Evolutionary conservation across 1,284 basidiomycete genomes (phyloP).

Genomic region (Singerocomus rubriflavus): DNA sequence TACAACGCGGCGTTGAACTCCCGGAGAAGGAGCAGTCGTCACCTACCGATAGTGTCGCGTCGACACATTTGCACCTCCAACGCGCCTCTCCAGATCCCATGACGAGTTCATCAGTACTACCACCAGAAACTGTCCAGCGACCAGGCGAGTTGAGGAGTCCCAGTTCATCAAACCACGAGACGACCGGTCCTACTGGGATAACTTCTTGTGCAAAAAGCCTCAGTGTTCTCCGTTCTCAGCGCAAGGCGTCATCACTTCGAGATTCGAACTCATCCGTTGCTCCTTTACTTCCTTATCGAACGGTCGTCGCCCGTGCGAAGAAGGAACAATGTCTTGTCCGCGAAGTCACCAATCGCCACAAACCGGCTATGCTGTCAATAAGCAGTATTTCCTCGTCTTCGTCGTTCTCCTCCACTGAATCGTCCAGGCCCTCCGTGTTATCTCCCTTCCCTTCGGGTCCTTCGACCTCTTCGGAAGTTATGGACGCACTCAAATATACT

Average conservation of each 20-base stretch:
- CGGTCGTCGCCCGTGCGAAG: constrained; percentile 27
- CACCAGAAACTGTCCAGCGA: constrained; percentile 8
- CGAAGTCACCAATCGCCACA: constrained; percentile 39
- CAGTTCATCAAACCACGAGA: constrained; percentile 22
- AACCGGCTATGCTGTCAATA: constrained; percentile 46
- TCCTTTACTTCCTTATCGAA: constrained; percentile 36
- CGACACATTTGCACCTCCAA: constrained; percentile 25
- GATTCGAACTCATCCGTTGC: constrained; percentile 32
- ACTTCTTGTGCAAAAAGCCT: constrained; percentile 51
- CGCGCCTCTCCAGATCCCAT: constrained; percentile 18
- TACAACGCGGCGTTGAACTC: constrained; percentile 78
- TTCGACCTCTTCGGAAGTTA: constrained; percentile 60
- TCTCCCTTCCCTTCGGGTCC: constrained; percentile 68
- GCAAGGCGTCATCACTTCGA: constrained; percentile 26
- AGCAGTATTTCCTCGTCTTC: constrained; percentile 67
- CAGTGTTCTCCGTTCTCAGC: constrained; percentile 47
- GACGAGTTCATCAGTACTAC: constrained; percentile 14
- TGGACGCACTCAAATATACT: constrained; percentile 68
- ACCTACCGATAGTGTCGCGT: constrained; percentile 36
- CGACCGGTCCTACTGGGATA: constrained; percentile 29
- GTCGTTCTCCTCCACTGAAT: constrained; percentile 49
- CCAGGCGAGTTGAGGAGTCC: constrained; percentile 11
- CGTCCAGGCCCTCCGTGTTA: constrained; percentile 41
- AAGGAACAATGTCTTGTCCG: constrained; percentile 34
- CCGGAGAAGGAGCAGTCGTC: constrained; percentile 49